Evolutionary conservation across 2,329 filamentous ascomycete species (phyloP), one percentile per base, ranked within the genome.

Genomic region (Colletotrichum acutatum): DNA sequence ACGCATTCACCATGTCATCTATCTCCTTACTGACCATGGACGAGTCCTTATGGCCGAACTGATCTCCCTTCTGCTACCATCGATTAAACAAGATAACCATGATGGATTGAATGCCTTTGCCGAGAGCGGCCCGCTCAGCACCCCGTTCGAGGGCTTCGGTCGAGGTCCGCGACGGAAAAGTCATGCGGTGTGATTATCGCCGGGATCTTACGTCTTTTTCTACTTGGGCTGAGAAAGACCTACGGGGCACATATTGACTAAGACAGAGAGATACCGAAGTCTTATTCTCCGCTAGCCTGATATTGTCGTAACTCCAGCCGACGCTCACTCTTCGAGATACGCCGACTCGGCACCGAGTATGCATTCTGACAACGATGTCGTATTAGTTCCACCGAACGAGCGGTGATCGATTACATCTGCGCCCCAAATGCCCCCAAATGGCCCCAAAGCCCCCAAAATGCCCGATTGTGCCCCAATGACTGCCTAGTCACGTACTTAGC

Each of bases 341-440:
- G 71, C 71, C 71, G 71, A 73, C 19, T 49, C 71, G 71, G 71
- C 60, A 71, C 71, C 71, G 71, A 66, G 3, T 3, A 52, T 66
- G 60, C 70, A 65, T 12, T 5, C 42, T 22, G 16, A 49, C 30
- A 32, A 22, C 46, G 60, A 72, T 58, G 46, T 61, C 34, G 46
- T 34, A 42, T 42, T 19, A 16, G 56, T 49, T 22, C 56, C 49
- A 37, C 61, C 49, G 46, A 57, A 66, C 32, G 49, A 24, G 46
- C 60, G 19, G 58, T 42, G 46, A 28, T 61, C 66, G 6, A 30
- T 34, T 26, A 11, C 28, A 49, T 52, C 30, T 46, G 62, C 9
- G 26, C 49, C 58, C 30, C 49, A 64, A 19, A 49, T 49, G 4
- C 42, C 42, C 42, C 42, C 42, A 49, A 49, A 49, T 49, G 8